phyloP scores from a whole-genome alignment of 345 rosid genomes.

The Rubroshorea leprosula region DNA sequence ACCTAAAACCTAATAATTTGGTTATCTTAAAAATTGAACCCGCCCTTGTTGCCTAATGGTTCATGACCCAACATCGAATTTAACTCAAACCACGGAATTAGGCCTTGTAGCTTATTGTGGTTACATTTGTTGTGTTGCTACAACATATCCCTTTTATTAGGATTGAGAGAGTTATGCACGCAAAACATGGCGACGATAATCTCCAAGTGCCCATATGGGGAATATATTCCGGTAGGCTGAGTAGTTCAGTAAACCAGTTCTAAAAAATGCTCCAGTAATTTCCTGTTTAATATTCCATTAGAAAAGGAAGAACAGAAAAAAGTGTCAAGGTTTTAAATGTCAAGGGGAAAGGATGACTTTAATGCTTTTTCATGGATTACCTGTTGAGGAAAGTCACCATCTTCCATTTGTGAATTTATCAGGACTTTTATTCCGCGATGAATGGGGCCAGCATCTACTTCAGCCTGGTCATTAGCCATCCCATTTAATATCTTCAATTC shows the following conservation, averaged over 20 bases:
- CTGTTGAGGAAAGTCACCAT: conserved; percentile 61
- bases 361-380: conserved; percentile 5
- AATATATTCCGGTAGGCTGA: conserved; percentile 41
- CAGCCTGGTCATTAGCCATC: conserved; percentile 11
- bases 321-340: no score
- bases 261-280: conserved; percentile 38
- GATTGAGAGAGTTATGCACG: conserved; percentile 6
- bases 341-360: no score
- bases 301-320: no score
- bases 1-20: no score
- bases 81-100: no score
- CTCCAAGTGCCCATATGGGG: conserved; percentile 49
- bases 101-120: no score
- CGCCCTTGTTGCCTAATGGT: no score
- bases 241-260: conserved; percentile 40
- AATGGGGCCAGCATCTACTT: conserved; percentile 34
- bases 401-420: conserved; percentile 44
- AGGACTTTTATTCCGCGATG: conserved; percentile 36
- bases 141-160: neutral
- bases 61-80: no score
- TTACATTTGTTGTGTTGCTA: no score
- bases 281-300: conserved; percentile 22
- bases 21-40: no score
- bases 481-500: neutral
- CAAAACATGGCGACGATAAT: conserved; percentile 26